Evolutionary conservation across 805 yeast genomes (phyloP), one percentile per base, ranked within the genome.

Genomic region (Wickerhamiella bombiphila): DNA sequence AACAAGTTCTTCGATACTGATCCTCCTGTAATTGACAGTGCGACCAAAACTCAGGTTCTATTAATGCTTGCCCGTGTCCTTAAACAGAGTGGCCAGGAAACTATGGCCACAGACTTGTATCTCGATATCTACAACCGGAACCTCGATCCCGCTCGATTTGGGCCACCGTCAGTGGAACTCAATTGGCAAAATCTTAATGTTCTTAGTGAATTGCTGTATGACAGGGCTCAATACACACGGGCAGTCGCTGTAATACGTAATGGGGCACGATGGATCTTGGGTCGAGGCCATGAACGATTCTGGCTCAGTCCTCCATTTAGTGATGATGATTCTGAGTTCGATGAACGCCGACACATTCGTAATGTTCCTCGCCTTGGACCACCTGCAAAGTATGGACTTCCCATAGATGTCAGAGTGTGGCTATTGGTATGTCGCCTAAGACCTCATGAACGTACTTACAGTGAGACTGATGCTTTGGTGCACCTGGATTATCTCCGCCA

Each of bases 121-220:
- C 33, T 42, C 26, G 44, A 42, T 14, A 39, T 46, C 4, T 53
- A 44, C 25, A 45, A 44, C 4, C 44, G 24, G 38, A 44, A 21
- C 35, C 47, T 39, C 6, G 31, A 47, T 43, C 38, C 44, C 13
- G 38, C 37, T 16, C 41, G 50, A 28, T 36, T 47, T 22, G 52
- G 43, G 9, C 48, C 47, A 9, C 49, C 68, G 40, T 17, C 45
- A 32, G 45, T 45, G 9, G 40, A 25, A 35, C 91, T 88, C 55
- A 83, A 74, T 35, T 91, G 94, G 93, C 78, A 93, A 0, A 86
- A 81, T 42, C 64, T 88, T 34, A 88, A 91, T 50, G 81, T 83
- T 42, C 61, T 88, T 31, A 69, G 80, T 6, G 97, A 91, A 50
- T 61, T 88, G 28, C 79, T 80, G 49, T 79, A 74, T 66, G 55